Evolutionary conservation across 2,329 filamentous ascomycete species (phyloP), one percentile per base, ranked within the genome.

Genomic region (Alternaria sp.): DNA sequence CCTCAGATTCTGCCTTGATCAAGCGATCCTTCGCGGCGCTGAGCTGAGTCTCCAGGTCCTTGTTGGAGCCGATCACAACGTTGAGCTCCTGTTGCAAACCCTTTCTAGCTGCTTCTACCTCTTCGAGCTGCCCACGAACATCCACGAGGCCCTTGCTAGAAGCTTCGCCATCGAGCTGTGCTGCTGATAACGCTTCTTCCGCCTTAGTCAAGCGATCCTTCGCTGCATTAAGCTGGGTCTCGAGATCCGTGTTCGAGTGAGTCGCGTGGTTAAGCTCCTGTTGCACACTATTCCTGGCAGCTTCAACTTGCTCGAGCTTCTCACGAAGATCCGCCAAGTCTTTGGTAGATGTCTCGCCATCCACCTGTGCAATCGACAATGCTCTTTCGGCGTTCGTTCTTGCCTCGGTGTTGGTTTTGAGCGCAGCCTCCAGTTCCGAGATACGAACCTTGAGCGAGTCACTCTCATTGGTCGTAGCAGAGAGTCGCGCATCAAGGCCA

Each of bases 391-490:
- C 37, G 7, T 65, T 63, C 0, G 51, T 41, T 15, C 60, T 69
- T 0, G 61, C 66, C 2, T 67, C 51, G 12, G 47, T 47, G 15
- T 45, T 66, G 1, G 47, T 43, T 11, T 60, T 44, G 1, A 73
- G 56, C 9, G 44, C 41, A 11, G 55, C 21, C 47, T 72, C 66
- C 10, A 73, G 66, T 10, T 74, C 69, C 5, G 64, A 45, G 8
- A 69, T 54, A 12, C 55, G 55, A 11, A 44, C 49, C 43, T 66
- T 63, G 5, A 73, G 66, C 6, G 54, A 51, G 14, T 44, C 53
- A n/a, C 59, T 61, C 18, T 72, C 67, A 2, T 57, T 33, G 8
- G 62, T 60, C 20, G 58, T 63, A 50, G 55, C 54, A 3, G 65
- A 56, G 8, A 76, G 58, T 10, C 54, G 60, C 14, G 53, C 49